Conservation (phyloP, 2,329 filamentous ascomycete genomes). For the Chaetomium globosum region DNA sequence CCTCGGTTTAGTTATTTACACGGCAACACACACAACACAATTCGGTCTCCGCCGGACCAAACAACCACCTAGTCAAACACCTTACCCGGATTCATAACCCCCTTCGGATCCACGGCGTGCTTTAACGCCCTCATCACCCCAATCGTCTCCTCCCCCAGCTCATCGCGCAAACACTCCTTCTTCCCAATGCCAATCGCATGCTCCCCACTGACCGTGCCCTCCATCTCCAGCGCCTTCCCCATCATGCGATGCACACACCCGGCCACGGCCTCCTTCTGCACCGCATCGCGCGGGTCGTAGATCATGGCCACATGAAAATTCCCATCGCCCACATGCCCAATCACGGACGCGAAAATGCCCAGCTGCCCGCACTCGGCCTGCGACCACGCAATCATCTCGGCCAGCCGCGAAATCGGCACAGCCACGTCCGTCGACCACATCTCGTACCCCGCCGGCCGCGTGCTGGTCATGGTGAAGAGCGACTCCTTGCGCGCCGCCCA, state of each 20-base stretch:
- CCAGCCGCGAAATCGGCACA: conserved; percentile 70
- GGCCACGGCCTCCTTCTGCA: conserved; percentile 48
- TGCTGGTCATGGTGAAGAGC: conserved; percentile 71
- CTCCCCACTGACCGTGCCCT: conserved; percentile 63
- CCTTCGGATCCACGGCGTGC: conserved; percentile 61
- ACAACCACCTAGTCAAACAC: conserved; percentile 38
- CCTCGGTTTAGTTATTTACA: too few species aligned
- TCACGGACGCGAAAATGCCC: conserved; percentile 61
- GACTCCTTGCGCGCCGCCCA: conserved; percentile 78
- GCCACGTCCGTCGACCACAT: conserved; percentile 83
- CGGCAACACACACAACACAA: not conserved
- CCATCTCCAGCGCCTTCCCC: conserved; percentile 65
- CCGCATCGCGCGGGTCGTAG: conserved; percentile 54
- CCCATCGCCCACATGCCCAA: conserved; percentile 69
- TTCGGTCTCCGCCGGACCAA: too few species aligned
- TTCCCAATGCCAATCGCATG: conserved; percentile 37
- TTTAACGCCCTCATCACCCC: conserved; percentile 68
- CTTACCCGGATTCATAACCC: conserved; percentile 52
- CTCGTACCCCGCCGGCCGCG: conserved; percentile 60
- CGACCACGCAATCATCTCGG: conserved; percentile 70
- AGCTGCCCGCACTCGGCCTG: conserved; percentile 61
- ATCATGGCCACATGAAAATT: conserved; percentile 60
- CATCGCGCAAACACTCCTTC: conserved; percentile 47
- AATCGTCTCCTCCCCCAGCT: conserved; percentile 62
- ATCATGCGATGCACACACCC: conserved; percentile 66